Base-by-base conservation (phyloP, 1,139 yeast genomes). In the Hansenula sp. region DNA sequence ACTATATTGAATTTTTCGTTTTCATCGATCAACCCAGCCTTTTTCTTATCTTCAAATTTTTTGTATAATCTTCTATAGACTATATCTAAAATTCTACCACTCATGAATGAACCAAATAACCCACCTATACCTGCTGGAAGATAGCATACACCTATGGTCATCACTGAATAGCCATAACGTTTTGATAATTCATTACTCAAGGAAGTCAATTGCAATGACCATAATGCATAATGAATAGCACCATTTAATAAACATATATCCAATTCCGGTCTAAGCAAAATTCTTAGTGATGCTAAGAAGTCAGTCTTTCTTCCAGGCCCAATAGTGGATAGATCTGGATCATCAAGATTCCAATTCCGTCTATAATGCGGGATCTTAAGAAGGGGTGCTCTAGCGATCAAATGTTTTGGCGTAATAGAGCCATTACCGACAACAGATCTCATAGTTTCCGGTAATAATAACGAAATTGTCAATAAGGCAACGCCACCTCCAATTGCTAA, bases 201-300 rank as follows among this genome's bases (percentile, higher is more conserved):
- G 0, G 88, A 74, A 0, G 94, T 84, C 46, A 83, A 71, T 32
- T 79, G 70, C 65, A 82, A 73, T n/a, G 82, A 77, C 90, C 91
- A 86, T 4, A 77, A 65, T 0, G 89, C 71, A 58, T 79, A 85
- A 48, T 78, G 77, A 9, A 86, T 50, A 0, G 87, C 79, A 2
- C 78, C 75, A 0, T 88, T 84, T 3, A 80, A 48, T 24, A 76
- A 51, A 9, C 70, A 44, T 9, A 74, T 41, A 46, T 55, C 50
- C 50, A 67, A 45, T 54, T 68, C 66, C 27, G 64, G 63, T 48
- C 67, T 50, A 42, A 59, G 46, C 46, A 78, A 55, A 45, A 80
- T 69, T 33, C 58, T 60, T 38, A 74, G 66, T 0, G 84, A 73
- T 5, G 74, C 70, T n/a, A 77, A 57, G 5, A 77, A 57, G 47